These are phyloP conservation scores for Pseudopyricularia javanii DNA, from an alignment of 2,329 filamentous ascomycete species.

Conservation along the genomic window DNA sequence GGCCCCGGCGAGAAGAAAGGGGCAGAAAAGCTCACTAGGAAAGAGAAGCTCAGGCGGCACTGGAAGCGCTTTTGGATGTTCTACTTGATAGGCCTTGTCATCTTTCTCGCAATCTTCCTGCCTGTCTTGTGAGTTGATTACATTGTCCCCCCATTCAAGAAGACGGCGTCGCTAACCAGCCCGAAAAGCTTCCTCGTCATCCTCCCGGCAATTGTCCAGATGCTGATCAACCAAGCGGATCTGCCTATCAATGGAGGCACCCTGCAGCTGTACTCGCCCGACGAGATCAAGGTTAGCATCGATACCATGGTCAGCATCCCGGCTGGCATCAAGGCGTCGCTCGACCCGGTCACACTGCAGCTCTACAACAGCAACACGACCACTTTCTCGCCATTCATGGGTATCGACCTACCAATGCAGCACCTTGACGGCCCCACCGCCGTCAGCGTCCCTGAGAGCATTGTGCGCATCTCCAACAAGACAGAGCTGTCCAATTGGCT, in stretches of 20 bases:
- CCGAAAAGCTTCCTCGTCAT: slow-evolving; percentile 30
- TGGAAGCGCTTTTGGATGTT: slow-evolving; percentile 28
- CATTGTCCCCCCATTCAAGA: neutral
- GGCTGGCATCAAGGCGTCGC: slow-evolving; percentile 21
- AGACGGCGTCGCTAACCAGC: slow-evolving; percentile 1
- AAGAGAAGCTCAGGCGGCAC: slow-evolving; percentile 26
- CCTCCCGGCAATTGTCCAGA: slow-evolving; percentile 31
- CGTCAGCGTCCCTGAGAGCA: slow-evolving; percentile 20
- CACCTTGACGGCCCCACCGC: slow-evolving; percentile 22
- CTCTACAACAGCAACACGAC: slow-evolving; percentile 26
- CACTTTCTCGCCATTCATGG: slow-evolving; percentile 16
- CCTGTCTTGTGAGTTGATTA: slow-evolving; percentile 25
- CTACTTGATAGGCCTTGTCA: slow-evolving; percentile 25
- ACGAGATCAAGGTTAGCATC: slow-evolving; percentile 18
- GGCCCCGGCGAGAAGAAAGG: neutral
- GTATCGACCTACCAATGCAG: slow-evolving; percentile 17
- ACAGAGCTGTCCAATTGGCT: slow-evolving; percentile 26
- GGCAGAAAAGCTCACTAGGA: slow-evolving; percentile 9
- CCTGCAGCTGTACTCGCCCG: slow-evolving; percentile 19
- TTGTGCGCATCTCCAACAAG: slow-evolving; percentile 22
- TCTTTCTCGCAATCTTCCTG: slow-evolving; percentile 30
- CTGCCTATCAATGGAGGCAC: slow-evolving; percentile 24
- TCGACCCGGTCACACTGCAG: slow-evolving; percentile 24
- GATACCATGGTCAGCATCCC: slow-evolving; percentile 21
- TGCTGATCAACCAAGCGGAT: slow-evolving; percentile 26